These are phyloP conservation scores for Botrytis aclada DNA, from an alignment of 2,329 filamentous ascomycete species.

Conservation along the genomic window DNA sequence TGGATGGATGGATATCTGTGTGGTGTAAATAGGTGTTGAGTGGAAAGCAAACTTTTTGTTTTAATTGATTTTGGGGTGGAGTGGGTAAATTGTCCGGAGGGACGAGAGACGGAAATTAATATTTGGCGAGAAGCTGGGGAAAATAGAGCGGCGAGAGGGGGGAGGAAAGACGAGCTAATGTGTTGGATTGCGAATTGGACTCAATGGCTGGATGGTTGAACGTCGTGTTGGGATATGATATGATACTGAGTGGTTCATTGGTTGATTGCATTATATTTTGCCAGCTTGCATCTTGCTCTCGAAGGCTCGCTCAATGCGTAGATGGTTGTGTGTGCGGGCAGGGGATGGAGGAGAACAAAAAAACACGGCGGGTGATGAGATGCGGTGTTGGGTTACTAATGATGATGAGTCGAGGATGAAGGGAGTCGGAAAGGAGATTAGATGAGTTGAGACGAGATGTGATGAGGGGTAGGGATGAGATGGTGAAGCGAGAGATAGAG, in stretches of 20 bases:
- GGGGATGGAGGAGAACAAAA: neutral
- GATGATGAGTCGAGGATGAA: neutral
- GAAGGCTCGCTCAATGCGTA: neutral
- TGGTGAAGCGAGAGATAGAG: neutral
- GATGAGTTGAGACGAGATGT: neutral
- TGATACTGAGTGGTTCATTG: constrained; percentile 1
- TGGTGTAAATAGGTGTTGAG: constrained; percentile 8
- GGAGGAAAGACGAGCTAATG: neutral
- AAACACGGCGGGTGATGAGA: neutral
- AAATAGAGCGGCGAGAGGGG: neutral
- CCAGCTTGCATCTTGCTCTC: neutral
- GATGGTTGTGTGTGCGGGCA: neutral
- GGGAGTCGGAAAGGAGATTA: neutral
- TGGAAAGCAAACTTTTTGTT: neutral
- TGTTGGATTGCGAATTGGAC: constrained; percentile 16
- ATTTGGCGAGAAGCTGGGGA: neutral
- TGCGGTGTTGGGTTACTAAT: neutral
- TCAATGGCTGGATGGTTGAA: constrained; percentile 3
- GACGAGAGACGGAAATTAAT: neutral
- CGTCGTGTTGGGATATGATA: neutral
- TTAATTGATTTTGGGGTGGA: neutral
- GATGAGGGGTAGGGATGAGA: neutral
- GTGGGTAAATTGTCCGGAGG: neutral
- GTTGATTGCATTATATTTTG: constrained; percentile 11
- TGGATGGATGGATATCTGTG: constrained; percentile 1